Base-by-base conservation (phyloP, 2,329 filamentous ascomycete species). In the Onygenales sp. region DNA sequence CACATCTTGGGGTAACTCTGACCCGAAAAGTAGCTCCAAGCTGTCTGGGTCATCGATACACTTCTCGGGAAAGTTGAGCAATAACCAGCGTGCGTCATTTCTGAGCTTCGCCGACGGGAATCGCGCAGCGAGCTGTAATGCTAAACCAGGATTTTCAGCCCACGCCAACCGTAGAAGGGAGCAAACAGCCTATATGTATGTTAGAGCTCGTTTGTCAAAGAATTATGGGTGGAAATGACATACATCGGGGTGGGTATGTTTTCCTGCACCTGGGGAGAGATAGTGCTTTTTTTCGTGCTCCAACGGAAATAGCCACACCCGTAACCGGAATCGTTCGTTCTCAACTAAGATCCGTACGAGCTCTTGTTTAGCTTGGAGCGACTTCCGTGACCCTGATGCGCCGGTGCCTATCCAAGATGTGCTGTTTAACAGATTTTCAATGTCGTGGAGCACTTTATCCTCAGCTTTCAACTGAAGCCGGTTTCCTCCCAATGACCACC, bases 401-500 rank as follows among this genome's bases (percentile, higher is more conserved):
- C 68, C 62, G 53, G 67, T 66, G 3, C 82, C 85, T 38, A 88
- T 80, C 55, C 75, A 75, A 1, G 80, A 75, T 9, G 90, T 79
- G 2, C 74, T 77, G 57, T 83, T 82, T 57, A 98, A 72, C 11
- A 84, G 80, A 9, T 72, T 68, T 48, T 85, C 75, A 38, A 96
- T 84, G 65, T 96, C 90, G 6, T 79, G 78, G 41, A 97, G 79
- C 14, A 95, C 75, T 59, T 86, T 86, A 36, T 89, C 82, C 70
- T 99, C 93, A 0, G 94, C 92, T 74, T 95, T 97, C 50, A 97
- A 77, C 66, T 98, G 93, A 13, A 98, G 74, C 48, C 88, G 81
- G 66, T 96, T 98, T 62, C 92, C 93, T 54, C 93, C 93, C 69
- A 93, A 97, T 0, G 93, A 95, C 92, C 93, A 98, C 60, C 76